A percentile compares a stretch with the other conserved stretches of the same genome.
These are phyloP conservation scores for Cladosporium sphaerospermum DNA, from an alignment of 2,329 filamentous ascomycete genomes.

Conservation along the genomic window DNA sequence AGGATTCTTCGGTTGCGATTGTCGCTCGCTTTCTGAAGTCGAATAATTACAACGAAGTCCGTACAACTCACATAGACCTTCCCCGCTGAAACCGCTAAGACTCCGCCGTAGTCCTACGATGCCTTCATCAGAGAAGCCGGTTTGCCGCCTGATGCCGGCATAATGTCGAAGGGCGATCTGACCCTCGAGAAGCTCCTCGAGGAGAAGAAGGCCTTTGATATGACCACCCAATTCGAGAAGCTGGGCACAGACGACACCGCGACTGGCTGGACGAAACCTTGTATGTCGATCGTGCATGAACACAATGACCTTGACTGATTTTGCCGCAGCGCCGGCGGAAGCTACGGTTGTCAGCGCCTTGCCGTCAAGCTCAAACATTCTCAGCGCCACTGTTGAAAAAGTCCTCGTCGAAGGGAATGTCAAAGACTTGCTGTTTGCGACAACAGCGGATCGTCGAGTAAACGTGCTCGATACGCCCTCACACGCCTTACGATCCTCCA, in stretches of 20 bases:
- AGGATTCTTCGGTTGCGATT: slow-evolving; percentile 30
- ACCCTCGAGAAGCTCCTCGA: slow-evolving; percentile 56
- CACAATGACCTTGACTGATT: not conserved
- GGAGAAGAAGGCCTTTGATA: slow-evolving; percentile 54
- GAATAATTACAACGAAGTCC: slow-evolving; percentile 32
- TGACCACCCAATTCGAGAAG: slow-evolving; percentile 51
- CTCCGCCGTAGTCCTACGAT: slow-evolving; percentile 44
- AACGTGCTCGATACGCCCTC: slow-evolving; percentile 40
- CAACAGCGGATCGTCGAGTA: slow-evolving; percentile 43
- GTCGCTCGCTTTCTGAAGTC: slow-evolving; percentile 34
- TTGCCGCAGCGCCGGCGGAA: slow-evolving; percentile 38
- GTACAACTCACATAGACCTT: not conserved
- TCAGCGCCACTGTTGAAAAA: slow-evolving; percentile 36
- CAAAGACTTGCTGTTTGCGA: slow-evolving; percentile 33
- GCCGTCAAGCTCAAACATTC: slow-evolving; percentile 48
- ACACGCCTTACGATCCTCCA: slow-evolving; percentile 31
- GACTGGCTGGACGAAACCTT: slow-evolving; percentile 41
- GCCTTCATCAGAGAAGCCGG: slow-evolving; percentile 54
- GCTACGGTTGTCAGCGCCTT: slow-evolving; percentile 38
- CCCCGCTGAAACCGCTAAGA: not conserved
- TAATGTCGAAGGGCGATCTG: slow-evolving; percentile 37
- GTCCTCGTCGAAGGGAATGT: slow-evolving; percentile 4
- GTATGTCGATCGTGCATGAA: slow-evolving; percentile 27
- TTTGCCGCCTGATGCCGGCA: slow-evolving; percentile 46
- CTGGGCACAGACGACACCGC: slow-evolving; percentile 37